Evolutionary conservation across 257 asterid genomes (phyloP), one percentile per base, ranked within the genome.

Genomic region (Leonotis leonurus): DNA sequence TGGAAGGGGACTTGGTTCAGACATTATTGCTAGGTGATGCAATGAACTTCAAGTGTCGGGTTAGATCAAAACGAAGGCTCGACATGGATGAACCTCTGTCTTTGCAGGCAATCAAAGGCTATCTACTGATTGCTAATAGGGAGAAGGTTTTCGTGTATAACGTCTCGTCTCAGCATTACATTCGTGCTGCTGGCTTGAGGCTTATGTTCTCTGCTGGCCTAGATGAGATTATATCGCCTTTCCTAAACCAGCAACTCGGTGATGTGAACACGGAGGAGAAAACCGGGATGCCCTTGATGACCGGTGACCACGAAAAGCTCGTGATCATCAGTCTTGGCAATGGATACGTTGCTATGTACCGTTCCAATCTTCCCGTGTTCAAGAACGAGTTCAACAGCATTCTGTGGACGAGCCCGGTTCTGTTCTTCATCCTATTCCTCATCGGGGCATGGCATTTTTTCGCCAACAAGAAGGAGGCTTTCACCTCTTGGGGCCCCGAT

Each of bases 401-500:
- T 69, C 67, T 79, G 67, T 93, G 97, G 97, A 83, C 97, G 0
- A 83, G 92, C 25, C 99, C 99, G 0, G 95, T 93, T 51, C 48
- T 93, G 73, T 75, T 93, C 59, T 89, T 93, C 81, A 65, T 93
- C 46, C 65, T 89, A 5, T 89, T 93, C 83, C 94, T 89, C 18
- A 87, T 87, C 5, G 97, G 82, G 2, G 96, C 94, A 1, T 93
- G 86, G 82, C 97, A 93, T 62, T 89, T 89, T 48, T 89, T 93
- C 8, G 94, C 97, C 22, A 85, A 87, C 70, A 93, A 89, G 79
- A 93, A 89, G 77, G 99, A 89, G 39, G 94, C 90, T 0, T 88
- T 93, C 54, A 89, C 85, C 7, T 79, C 96, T 0, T 93, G 99
- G 99, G 99, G 99, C 4, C 94, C 96, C 0, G 95, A 93, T 0